phyloP scores from a whole-genome alignment of 441 rosid genomes.

The Syzygium malaccense region DNA sequence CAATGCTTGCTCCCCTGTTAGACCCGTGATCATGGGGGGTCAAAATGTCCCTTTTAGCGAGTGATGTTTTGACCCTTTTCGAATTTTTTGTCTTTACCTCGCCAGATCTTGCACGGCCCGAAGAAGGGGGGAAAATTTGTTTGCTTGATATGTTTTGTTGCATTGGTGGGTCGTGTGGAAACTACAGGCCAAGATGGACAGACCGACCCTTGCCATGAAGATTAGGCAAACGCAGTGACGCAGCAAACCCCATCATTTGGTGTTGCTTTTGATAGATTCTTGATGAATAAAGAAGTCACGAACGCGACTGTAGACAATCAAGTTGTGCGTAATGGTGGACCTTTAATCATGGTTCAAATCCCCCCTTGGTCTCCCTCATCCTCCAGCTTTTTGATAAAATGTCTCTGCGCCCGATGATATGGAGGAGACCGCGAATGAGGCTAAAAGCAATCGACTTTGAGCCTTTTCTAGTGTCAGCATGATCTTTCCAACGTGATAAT shows the following conservation, averaged over 20 bases:
- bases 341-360: conserved; percentile 26
- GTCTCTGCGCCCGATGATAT: conserved; percentile 6
- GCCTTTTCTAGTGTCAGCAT: neutral
- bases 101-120: neutral
- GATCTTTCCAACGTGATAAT: neutral
- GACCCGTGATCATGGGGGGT: neutral
- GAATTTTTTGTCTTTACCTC: neutral
- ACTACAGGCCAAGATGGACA: conserved; percentile 16
- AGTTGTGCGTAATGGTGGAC: conserved; percentile 23
- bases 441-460: neutral
- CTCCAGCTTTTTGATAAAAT: neutral
- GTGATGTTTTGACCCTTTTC: neutral
- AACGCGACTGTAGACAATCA: conserved; percentile 18
- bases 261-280: conserved; percentile 11
- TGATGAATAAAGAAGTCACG: conserved; percentile 16
- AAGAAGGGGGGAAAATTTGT: neutral
- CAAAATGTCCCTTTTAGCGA: neutral
- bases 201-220: conserved; percentile 10
- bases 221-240: conserved; percentile 14
- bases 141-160: neutral
- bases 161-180: neutral
- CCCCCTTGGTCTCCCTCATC: conserved; percentile 3
- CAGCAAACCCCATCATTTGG: conserved; percentile 16
- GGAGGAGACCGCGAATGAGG: neutral
- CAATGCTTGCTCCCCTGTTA: neutral